phyloP scores from a whole-genome alignment of 2,329 filamentous ascomycete genomes.

The Chaetomiaceae sp. region DNA sequence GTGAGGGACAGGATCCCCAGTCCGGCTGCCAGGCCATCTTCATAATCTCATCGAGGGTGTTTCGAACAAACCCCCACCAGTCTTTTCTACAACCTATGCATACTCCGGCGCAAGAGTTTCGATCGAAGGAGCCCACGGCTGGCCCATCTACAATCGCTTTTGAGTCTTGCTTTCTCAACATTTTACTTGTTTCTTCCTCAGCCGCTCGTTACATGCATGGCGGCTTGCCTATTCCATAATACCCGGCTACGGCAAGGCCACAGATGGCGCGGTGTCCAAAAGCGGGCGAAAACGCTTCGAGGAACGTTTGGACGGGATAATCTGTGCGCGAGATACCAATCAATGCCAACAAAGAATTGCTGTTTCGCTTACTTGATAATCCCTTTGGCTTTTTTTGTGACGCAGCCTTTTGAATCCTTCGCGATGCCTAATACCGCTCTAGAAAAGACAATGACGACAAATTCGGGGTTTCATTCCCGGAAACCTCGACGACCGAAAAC shows the following conservation, averaged over 20 bases:
- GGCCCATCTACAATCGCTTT: slow-evolving; percentile 8
- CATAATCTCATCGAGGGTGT: no score
- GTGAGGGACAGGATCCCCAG: slow-evolving; percentile 1
- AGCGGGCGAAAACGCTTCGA: not conserved
- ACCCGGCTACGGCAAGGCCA: not conserved
- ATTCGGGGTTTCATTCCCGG: not conserved
- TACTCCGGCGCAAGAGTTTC: slow-evolving; percentile 3
- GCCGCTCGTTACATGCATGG: slow-evolving; percentile 3
- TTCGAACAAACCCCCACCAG: no score
- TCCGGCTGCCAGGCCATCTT: no score
- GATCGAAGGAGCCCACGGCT: not conserved
- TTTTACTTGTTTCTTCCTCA: not conserved
- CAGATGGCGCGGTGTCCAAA: not conserved
- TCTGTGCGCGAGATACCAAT: slow-evolving; percentile 9
- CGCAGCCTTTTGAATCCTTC: no score
- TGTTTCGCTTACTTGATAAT: not conserved
- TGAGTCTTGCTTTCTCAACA: not conserved
- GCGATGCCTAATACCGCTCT: not conserved
- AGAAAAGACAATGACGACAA: slow-evolving; percentile 1
- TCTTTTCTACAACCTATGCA: not conserved
- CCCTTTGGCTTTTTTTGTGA: no score
- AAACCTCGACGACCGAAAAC: not conserved
- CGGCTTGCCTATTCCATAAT: slow-evolving; percentile 7
- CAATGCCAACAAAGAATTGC: not conserved
- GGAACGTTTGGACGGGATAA: not conserved